Evolutionary conservation across 176 grass and related monocot species (phyloP).

Genomic region (Bolboschoenus planiculmis): DNA sequence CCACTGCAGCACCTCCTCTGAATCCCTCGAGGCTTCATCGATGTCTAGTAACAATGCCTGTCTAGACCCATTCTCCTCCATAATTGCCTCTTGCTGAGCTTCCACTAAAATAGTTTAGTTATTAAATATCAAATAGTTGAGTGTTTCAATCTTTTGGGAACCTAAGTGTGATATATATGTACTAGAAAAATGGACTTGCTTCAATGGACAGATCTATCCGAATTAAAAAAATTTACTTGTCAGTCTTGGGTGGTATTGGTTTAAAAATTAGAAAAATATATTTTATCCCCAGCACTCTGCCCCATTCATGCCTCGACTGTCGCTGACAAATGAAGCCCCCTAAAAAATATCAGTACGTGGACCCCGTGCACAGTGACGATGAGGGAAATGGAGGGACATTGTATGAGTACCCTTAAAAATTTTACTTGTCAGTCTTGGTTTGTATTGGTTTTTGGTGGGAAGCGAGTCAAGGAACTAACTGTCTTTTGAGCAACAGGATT

Average conservation of each 20-base stretch:
- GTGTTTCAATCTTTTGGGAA: background rate
- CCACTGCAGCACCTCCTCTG: constrained; percentile 50
- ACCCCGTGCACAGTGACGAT: no score
- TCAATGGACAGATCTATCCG: background rate
- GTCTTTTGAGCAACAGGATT: background rate
- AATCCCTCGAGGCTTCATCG: constrained; percentile 21
- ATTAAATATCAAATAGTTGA: background rate
- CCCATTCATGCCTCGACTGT: no score
- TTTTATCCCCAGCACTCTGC: no score
- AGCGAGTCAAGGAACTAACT: constrained; percentile 3
- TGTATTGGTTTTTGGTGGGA: background rate
- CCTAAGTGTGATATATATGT: background rate
- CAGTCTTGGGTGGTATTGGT: background rate
- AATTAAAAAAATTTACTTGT: background rate
- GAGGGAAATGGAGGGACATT: no score
- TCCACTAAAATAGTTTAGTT: background rate
- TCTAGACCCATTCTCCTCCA: constrained; percentile 21
- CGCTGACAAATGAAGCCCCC: no score
- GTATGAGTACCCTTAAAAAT: no score
- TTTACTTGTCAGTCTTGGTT: background rate
- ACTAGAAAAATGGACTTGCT: background rate
- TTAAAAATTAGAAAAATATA: no score
- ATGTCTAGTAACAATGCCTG: constrained; percentile 23
- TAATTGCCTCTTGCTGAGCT: constrained; percentile 16
- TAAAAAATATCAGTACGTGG: no score